Base-by-base conservation (phyloP, 495 filamentous ascomycete species). In the Astrocystis sublimbata region DNA sequence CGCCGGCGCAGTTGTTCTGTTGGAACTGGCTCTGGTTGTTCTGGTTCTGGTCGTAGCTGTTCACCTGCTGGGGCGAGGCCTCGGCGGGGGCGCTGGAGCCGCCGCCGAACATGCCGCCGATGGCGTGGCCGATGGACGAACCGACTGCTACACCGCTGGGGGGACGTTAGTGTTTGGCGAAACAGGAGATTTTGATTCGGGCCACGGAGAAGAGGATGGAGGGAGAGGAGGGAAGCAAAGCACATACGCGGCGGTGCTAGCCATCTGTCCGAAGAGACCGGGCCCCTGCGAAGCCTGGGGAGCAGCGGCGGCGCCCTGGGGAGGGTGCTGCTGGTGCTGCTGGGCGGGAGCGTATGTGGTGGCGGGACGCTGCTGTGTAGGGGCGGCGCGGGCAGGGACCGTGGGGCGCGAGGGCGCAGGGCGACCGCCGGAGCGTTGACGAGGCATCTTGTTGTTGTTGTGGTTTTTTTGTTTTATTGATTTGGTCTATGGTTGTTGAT, bases 131-230 rank as follows among this genome's bases (percentile, higher is more conserved):
- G 78, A 98, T 91, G 23, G 92, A 90, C 53, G 91, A 94, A 62
- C 94, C 94, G 58, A 98, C 87, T 60, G 93, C 94, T 62, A 97
- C 94, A 86, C 94, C 94, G 71, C 92, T 97, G 66, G 61, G 24
- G 6, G 12, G 3, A 19, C 38, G 70, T 73, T 66, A 69, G 61
- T 45, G 56, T 3, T 10, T 10, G 23, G 38, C 13, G 10, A 41
- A 31, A 12, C n/a, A 4, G 23, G 35, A 38, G 45, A 52, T 13
- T 7, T 41, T 47, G 49, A 55, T 63, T 24, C 43, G 47, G 26
- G 68, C 66, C 53, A 59, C 63, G 26, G 40, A 52, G 46, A 49
- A 53, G 51, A 17, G 12, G 33, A 15, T 19, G 28, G 26, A 7
- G 41, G 8, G 28, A 33, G 31, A 9, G 41, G 50, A 52, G 8